Evolutionary conservation across 148 eudicot species (phyloP), one percentile per base, ranked within the genome.

Genomic region (Heliamphora exappendiculata): DNA sequence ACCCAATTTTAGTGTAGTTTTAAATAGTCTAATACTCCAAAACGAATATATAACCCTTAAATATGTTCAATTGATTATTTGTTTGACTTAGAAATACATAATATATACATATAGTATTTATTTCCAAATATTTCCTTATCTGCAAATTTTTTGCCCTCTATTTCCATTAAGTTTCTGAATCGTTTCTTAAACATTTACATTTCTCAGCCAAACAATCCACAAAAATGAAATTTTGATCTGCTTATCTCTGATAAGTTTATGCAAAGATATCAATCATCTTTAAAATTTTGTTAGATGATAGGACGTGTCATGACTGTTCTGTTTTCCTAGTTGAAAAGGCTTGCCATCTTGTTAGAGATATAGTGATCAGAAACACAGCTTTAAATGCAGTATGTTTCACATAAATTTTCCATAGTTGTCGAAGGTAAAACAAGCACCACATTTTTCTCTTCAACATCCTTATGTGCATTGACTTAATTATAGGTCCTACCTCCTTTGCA

Each of bases 401-500:
- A 24, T 29, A 49, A 70, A 19, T 49, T 39, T 53, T 51, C 42
- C 37, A 28, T 12, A 17, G 7, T 33, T 3, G 16, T 14, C 4
- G 37, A 12, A 55, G 24, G 33, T 7, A 51, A 51, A 42, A 2
- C 9, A 20, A 13, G 20, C 41, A 7, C 34, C 20, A 7, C 14
- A 4, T 19, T 29, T 51, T 31, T 71, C 44, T 28, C 45, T 71
- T 28, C 20, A 51, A 20, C 51, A 8, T 47, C 57, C 75, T 19
- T 10, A 3, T 72, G 3, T 42, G 57, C 36, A 76, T 74, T 57
- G 5, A 60, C 62, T 49, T 66, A 33, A 37, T 78, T 55, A 31
- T 77, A 91, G 97, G 97, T 60, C 97, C 97, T 20, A 91, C 94
- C 44, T 91, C 97, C 50, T 91, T 90, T 78, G 92, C 97, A 58